Percentiles rank a stretch among this genome's conserved stretches.
Evolutionary conservation across 2,329 filamentous ascomycete species (phyloP).

Genomic region (Calonectria pseudoturangicola): DNA sequence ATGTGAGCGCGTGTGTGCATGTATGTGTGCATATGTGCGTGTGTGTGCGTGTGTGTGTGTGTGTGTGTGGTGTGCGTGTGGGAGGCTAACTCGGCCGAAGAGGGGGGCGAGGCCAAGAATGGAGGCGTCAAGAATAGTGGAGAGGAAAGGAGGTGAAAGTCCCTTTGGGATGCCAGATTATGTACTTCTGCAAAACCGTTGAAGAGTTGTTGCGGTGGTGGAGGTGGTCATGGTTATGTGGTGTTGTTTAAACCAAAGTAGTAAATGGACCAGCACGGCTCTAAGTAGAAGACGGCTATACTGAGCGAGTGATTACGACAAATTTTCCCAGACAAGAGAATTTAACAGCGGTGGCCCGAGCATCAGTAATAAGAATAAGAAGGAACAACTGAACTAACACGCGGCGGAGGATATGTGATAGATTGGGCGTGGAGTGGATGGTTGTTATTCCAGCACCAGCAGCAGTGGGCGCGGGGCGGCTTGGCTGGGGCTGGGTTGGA

Average conservation of each 20-base stretch:
- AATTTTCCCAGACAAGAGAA: slow-evolving; percentile 43
- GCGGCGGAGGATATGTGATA: slow-evolving; percentile 23
- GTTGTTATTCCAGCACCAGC: slow-evolving; percentile 52
- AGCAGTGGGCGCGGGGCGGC: slow-evolving; percentile 49
- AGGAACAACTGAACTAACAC: slow-evolving; percentile 26
- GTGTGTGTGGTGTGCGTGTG: slow-evolving; percentile 31
- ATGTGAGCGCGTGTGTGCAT: slow-evolving; percentile 29
- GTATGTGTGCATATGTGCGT: slow-evolving; percentile 19
- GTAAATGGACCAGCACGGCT: slow-evolving; percentile 15
- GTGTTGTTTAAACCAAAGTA: slow-evolving; percentile 12
- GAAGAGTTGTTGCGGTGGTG: slow-evolving; percentile 6
- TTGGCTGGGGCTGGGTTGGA: slow-evolving; percentile 44
- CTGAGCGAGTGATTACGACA: slow-evolving; percentile 32
- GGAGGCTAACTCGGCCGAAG: slow-evolving; percentile 32
- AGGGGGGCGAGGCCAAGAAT: slow-evolving; percentile 29
- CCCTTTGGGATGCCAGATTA: slow-evolving; percentile 8
- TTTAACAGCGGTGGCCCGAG: slow-evolving; percentile 38
- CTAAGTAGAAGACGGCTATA: slow-evolving; percentile 7
- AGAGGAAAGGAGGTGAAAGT: slow-evolving; percentile 18
- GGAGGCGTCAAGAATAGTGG: slow-evolving; percentile 31
- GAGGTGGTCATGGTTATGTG: slow-evolving; percentile 36
- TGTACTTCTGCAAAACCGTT: slow-evolving; percentile 26
- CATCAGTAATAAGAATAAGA: slow-evolving; percentile 46
- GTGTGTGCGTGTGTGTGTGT: slow-evolving; percentile 32
- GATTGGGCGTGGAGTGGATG: slow-evolving; percentile 44